These are phyloP conservation scores for Acacia confusa DNA, from an alignment of 306 rosid species.

Conservation along the genomic window DNA sequence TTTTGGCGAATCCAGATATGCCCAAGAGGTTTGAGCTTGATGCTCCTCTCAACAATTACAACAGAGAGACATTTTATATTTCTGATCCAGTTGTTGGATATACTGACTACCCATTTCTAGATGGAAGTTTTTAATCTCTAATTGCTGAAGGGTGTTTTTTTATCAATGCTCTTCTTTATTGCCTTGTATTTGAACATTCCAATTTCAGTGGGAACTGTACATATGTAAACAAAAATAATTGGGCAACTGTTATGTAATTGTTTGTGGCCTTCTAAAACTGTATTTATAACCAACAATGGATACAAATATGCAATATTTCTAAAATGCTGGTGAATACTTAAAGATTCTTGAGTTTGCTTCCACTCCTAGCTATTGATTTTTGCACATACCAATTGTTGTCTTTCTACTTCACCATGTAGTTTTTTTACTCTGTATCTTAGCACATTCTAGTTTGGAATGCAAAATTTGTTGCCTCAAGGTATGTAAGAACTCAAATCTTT, in stretches of 20 bases:
- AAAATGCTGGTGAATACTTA: background rate
- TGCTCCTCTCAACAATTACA: constrained; percentile 65
- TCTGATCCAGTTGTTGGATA: constrained; percentile 59
- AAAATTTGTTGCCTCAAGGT: no score
- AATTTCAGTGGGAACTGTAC: background rate
- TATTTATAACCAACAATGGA: background rate
- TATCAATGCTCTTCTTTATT: background rate
- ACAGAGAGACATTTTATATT: constrained; percentile 46
- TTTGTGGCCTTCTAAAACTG: background rate
- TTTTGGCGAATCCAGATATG: constrained; percentile 73
- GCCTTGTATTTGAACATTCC: background rate
- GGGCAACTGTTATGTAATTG: background rate
- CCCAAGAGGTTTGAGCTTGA: constrained; percentile 60
- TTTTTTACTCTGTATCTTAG: no score
- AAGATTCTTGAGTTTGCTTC: background rate
- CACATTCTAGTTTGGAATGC: no score
- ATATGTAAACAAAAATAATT: background rate
- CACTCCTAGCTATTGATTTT: background rate
- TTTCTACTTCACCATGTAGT: no score
- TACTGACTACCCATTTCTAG: constrained; percentile 68
- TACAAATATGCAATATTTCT: background rate
- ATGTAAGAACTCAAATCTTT: no score
- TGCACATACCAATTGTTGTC: no score
- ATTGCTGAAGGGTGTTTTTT: background rate
- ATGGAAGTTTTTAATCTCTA: background rate